These are phyloP conservation scores for Jaenimonas drosophilae DNA, from an alignment of 208 protist species.

Conservation along the genomic window DNA sequence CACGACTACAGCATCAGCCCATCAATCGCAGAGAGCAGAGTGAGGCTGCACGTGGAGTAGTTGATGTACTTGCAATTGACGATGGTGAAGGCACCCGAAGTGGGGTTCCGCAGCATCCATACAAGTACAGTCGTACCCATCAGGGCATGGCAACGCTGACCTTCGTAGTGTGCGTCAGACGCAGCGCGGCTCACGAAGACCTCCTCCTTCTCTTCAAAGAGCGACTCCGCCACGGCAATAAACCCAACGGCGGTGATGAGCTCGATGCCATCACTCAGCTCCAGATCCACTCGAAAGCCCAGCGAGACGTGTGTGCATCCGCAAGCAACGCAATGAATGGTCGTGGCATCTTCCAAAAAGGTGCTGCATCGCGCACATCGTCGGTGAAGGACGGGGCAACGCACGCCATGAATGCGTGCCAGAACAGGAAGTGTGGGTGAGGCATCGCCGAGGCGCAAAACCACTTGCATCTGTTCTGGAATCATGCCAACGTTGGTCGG, in stretches of 20 bases:
- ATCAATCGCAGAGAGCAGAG: slow-evolving; percentile 22
- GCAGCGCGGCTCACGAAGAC: slow-evolving; percentile 3
- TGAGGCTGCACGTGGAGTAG: slow-evolving; percentile 17
- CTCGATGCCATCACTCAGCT: slow-evolving; percentile 33
- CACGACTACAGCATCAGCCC: slow-evolving; percentile 7
- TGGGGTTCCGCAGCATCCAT: slow-evolving; percentile 18
- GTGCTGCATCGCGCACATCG: slow-evolving; percentile 9
- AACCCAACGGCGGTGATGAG: slow-evolving; percentile 11
- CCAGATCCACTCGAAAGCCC: slow-evolving; percentile 11
- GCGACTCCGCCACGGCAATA: slow-evolving; percentile 13
- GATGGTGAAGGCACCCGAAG: slow-evolving; percentile 8
- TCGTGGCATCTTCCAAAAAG: background rate
- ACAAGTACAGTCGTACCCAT: slow-evolving; percentile 28
- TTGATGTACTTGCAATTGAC: slow-evolving; percentile 25
- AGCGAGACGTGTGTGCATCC: slow-evolving; percentile 7
- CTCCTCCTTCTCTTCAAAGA: slow-evolving; percentile 15
- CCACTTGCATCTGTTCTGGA: slow-evolving; percentile 5
- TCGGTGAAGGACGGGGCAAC: slow-evolving; percentile 6
- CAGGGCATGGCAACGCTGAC: background rate
- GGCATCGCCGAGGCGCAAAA: slow-evolving; percentile 12
- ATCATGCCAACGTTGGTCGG: background rate
- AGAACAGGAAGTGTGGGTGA: slow-evolving; percentile 23
- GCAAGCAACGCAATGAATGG: slow-evolving; percentile 12
- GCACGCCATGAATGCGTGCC: slow-evolving; percentile 23
- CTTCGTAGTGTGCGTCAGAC: slow-evolving; percentile 3